Conservation (phyloP, 805 yeast species). For the Candida nanaspora region DNA sequence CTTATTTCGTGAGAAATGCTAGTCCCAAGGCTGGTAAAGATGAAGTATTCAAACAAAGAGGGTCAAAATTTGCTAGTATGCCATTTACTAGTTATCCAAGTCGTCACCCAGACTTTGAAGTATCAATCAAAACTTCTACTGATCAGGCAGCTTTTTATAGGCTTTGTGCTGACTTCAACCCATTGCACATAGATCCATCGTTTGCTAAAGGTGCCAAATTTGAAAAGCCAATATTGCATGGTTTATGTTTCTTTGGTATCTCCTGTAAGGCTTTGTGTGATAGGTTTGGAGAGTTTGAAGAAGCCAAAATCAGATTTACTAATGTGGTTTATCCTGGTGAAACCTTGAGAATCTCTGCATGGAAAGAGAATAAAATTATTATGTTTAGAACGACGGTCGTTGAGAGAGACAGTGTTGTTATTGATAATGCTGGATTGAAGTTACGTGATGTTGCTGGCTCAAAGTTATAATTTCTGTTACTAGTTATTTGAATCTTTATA, state of each 20-base stretch:
- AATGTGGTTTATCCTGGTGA: slow-evolving; percentile 95
- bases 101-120: slow-evolving; percentile 59
- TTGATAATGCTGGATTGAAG: slow-evolving; percentile 82
- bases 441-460: slow-evolving; percentile 22
- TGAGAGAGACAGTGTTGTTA: slow-evolving; percentile 71
- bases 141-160: slow-evolving; percentile 89
- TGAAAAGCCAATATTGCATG: slow-evolving; percentile 84
- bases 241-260: slow-evolving; percentile 83
- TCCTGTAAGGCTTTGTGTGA: slow-evolving; percentile 70
- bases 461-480: slow-evolving; percentile 15
- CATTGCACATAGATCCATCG: slow-evolving; percentile 88
- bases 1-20: slow-evolving; percentile 77
- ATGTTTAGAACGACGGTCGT: slow-evolving; percentile 77
- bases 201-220: slow-evolving; percentile 87
- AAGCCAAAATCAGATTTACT: slow-evolving; percentile 84
- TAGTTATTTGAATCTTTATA: neutral
- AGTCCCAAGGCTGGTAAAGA: slow-evolving; percentile 48
- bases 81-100: slow-evolving; percentile 54
- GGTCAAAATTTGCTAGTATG: slow-evolving; percentile 50
- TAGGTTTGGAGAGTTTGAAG: slow-evolving; percentile 73
- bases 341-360: slow-evolving; percentile 68
- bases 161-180: slow-evolving; percentile 90
- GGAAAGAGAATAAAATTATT: slow-evolving; percentile 71
- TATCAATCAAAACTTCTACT: slow-evolving; percentile 46
- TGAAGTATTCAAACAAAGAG: slow-evolving; percentile 37